Base-by-base conservation (phyloP, 495 filamentous ascomycete genomes). In the Tuber brumale region DNA sequence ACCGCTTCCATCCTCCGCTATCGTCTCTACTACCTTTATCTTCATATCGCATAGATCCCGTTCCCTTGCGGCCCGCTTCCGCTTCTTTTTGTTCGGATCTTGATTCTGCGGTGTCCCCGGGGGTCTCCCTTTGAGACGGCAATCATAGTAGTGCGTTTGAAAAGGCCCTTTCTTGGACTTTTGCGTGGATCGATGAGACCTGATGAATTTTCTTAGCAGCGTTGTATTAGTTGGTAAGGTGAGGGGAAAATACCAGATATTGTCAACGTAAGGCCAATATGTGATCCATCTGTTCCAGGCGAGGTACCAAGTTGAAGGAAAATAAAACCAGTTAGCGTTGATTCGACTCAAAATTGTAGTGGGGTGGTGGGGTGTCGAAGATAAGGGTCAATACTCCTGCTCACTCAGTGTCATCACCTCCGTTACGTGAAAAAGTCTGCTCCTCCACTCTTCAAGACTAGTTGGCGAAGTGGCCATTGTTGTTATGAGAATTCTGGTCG, bases 241-340 rank as follows among this genome's bases (percentile, higher is more conserved):
- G 51, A 76, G 71, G 42, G 73, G 76, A 71, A 71, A 57, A 46
- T 75, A 95, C 83, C 95, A 97, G 70, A 97, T 89, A 83, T 97
- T 97, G 84, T 97, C 94, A 81, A 96, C 87, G 84, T 95, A 93
- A 0, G 93, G 93, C 82, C 94, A 97, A 84, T 95, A 97, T 31
- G 89, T 94, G 79, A 92, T 89, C 84, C 92, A 95, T 83, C 93
- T 95, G 80, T 70, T 46, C 27, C 69, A 66, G 69, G 57, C 57
- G 12, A 66, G 14, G 66, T 27, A 70, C 69, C 18, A 76, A 74
- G 69, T 35, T 74, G 72, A 72, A 74, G 69, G 72, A 77, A 80
- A 78, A 61, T 27, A 31, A 61, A 69, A 77, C 80, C 61, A 72
- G 75, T 70, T 61, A 79, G 77, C 71, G 71, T 75, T 73, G 71